phyloP scores from a whole-genome alignment of 2,329 filamentous ascomycete genomes.

The Pseudogymnoascus sp. region DNA sequence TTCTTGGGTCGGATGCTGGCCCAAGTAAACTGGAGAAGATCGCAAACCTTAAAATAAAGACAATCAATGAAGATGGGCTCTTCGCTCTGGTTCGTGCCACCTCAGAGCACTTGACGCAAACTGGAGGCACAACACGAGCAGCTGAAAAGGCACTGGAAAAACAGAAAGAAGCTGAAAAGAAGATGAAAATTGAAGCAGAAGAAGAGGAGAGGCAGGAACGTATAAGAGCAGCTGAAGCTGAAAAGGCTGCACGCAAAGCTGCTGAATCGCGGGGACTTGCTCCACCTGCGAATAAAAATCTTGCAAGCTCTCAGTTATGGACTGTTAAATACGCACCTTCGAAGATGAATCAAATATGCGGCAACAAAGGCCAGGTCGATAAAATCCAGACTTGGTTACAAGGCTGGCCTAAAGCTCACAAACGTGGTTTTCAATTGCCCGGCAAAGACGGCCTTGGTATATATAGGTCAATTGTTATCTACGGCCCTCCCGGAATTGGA shows the following conservation, averaged over 20 bases:
- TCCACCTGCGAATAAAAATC: slow-evolving; percentile 25
- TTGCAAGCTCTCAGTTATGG: slow-evolving; percentile 65
- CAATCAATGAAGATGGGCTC: slow-evolving; percentile 88
- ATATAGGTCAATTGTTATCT: slow-evolving; percentile 86
- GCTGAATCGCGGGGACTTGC: slow-evolving; percentile 32
- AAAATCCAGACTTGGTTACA: slow-evolving; percentile 84
- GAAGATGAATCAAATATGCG: slow-evolving; percentile 79
- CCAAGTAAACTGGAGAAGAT: slow-evolving; percentile 91
- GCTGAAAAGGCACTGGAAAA: slow-evolving; percentile 82
- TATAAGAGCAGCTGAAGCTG: slow-evolving; percentile 44
- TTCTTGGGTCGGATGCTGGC: slow-evolving; percentile 84
- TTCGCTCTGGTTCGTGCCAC: slow-evolving; percentile 70
- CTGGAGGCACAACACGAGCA: slow-evolving; percentile 81
- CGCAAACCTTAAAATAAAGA: slow-evolving; percentile 70
- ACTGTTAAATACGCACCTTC: slow-evolving; percentile 93
- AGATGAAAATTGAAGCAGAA: slow-evolving; percentile 69
- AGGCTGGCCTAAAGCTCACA: slow-evolving; percentile 72
- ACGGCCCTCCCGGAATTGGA: slow-evolving; percentile 91
- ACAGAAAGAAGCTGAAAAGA: slow-evolving; percentile 75
- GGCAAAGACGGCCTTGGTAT: slow-evolving; percentile 79
- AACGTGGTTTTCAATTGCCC: slow-evolving; percentile 72
- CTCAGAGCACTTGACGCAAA: slow-evolving; percentile 58
- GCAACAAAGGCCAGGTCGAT: slow-evolving; percentile 86
- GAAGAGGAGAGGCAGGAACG: slow-evolving; percentile 83
- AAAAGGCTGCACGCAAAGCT: slow-evolving; percentile 41